Conservation (phyloP, 176 grass and related monocot species). For the Elymus sibiricus region DNA sequence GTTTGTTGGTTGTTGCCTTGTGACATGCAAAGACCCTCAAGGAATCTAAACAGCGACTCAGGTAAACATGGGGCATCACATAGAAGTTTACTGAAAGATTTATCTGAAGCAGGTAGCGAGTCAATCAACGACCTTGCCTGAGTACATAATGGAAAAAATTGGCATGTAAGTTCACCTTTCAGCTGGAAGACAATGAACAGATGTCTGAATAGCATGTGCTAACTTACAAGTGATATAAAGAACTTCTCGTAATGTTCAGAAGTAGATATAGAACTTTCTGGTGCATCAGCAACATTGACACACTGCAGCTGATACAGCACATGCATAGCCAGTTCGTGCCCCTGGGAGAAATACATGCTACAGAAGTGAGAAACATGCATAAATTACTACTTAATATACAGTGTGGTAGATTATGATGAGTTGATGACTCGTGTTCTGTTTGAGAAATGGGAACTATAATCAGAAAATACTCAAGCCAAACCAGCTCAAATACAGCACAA, state of each 20-base stretch:
- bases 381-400: slow-evolving; percentile 12
- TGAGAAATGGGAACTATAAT: neutral
- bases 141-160: slow-evolving; percentile 9
- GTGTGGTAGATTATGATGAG: neutral
- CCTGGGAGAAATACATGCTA: slow-evolving; percentile 47
- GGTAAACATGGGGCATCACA: slow-evolving; percentile 82
- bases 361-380: slow-evolving; percentile 22
- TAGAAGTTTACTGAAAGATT: slow-evolving; percentile 85
- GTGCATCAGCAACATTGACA: slow-evolving; percentile 38
- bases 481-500: slow-evolving; percentile 10
- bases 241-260: slow-evolving; percentile 83
- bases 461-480: slow-evolving; percentile 5
- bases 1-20: slow-evolving; percentile 46
- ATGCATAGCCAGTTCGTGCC: slow-evolving; percentile 88
- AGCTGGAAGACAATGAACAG: slow-evolving; percentile 8
- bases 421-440: neutral
- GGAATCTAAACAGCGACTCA: slow-evolving; percentile 65
- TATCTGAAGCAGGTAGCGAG: slow-evolving; percentile 81
- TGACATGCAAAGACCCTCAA: slow-evolving; percentile 82
- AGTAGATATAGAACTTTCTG: slow-evolving; percentile 41
- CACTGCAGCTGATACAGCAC: slow-evolving; percentile 75
- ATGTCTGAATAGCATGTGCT: slow-evolving; percentile 23
- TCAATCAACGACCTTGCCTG: slow-evolving; percentile 86
- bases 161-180: neutral
- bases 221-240: slow-evolving; percentile 88